phyloP scores from a whole-genome alignment of 1,139 yeast genomes.

The Hemisphaericaspora xylofermentans region DNA sequence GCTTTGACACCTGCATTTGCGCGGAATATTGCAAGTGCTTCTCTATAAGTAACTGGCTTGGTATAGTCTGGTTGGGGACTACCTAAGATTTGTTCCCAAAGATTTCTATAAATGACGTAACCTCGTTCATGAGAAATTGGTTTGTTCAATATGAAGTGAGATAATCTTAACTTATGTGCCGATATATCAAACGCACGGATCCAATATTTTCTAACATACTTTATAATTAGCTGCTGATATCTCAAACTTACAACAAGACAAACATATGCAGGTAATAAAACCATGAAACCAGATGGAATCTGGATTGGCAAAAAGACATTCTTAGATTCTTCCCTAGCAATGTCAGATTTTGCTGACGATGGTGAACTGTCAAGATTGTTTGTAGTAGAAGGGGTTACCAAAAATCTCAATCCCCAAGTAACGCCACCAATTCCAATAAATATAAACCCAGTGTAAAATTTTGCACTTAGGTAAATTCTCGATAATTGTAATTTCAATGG shows the following conservation, averaged over 20 bases:
- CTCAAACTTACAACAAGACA: constrained; percentile 9
- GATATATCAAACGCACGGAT: constrained; percentile 53
- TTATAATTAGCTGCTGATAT: constrained; percentile 22
- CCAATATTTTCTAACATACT: constrained; percentile 59
- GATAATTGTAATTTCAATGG: constrained; percentile 72
- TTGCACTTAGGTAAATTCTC: constrained; percentile 71
- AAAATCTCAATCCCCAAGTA: constrained; percentile 50
- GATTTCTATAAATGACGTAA: constrained; percentile 54
- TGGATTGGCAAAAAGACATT: constrained; percentile 32
- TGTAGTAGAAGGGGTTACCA: constrained; percentile 21
- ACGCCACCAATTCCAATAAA: constrained; percentile 72
- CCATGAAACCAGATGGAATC: constrained; percentile 12
- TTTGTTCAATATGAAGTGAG: constrained; percentile 72
- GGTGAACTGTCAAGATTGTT: background rate
- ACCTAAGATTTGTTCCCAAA: constrained; percentile 40
- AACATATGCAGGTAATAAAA: constrained; percentile 10
- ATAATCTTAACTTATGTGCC: constrained; percentile 61
- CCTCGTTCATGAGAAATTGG: constrained; percentile 82
- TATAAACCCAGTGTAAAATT: constrained; percentile 74
- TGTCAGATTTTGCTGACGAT: background rate
- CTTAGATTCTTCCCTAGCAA: constrained; percentile 8
- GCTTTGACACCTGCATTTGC: constrained; percentile 43
- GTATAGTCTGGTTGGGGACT: constrained; percentile 55
- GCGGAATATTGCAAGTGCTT: constrained; percentile 46
- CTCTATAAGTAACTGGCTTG: constrained; percentile 52